Evolutionary conservation across 805 yeast species (phyloP), one percentile per base, ranked within the genome.

Genomic region (Candida tammaniensis): DNA sequence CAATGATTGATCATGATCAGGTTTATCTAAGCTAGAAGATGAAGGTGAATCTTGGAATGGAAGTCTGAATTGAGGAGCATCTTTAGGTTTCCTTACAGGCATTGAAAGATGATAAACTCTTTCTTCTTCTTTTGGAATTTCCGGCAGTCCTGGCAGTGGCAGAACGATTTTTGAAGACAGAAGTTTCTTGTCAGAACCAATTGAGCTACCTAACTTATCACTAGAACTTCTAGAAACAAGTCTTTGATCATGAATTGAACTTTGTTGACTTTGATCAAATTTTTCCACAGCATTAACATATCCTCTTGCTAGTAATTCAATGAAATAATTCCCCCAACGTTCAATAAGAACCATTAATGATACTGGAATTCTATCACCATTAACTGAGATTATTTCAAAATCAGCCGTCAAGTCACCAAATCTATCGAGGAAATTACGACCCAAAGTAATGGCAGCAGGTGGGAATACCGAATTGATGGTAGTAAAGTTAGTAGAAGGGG

Each of bases 241-340:
- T 15, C 35, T 35, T 19, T 17, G 32, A 11, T 31, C 18, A 20
- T 18, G 14, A 15, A n/a, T 22, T 2, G 28, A 36, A 12, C 17
- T 10, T 7, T 36, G 18, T 35, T 54, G 58, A 17, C 49, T 53
- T 5, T 47, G 34, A 31, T 66, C 70, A 40, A 66, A 66, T 30
- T 52, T 53, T 21, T 64, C 69, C 5, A 69, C 69, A 0, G 85
- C 81, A 38, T 74, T 64, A 0, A 82, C 76, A 52, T 82, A 85
- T 1, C 81, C 84, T 46, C 74, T 70, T 0, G 87, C 67, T 24
- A 84, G 54, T 12, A 83, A 42, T 43, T 69, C 68, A 43, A 80
- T 80, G 49, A 85, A 85, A 42, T 74, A 80, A 21, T 75, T 56
- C 0, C 93, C 93, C 94, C 94, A 85, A 50, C 93, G 65, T 45